Percentiles rank a stretch among this genome's conserved stretches.
These are phyloP conservation scores for Pyrenochaeta sp. DNA, from an alignment of 2,329 filamentous ascomycete species.

Conservation along the genomic window DNA sequence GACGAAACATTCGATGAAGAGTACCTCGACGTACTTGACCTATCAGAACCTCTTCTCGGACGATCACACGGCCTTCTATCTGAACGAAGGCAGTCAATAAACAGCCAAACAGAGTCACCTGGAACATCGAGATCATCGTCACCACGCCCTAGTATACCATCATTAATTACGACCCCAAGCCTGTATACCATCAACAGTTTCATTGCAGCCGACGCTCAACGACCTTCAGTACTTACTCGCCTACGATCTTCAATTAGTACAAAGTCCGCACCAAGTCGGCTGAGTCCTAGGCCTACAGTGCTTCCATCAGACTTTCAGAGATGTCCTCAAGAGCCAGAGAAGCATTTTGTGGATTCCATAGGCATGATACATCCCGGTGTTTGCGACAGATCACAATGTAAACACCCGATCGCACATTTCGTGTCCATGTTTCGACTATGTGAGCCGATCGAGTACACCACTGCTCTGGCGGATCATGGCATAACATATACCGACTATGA, in stretches of 20 bases:
- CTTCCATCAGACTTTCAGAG: conserved; percentile 21
- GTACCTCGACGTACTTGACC: not conserved
- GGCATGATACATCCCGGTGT: conserved; percentile 36
- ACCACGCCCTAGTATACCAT: conserved; percentile 7
- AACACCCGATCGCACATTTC: conserved; percentile 24
- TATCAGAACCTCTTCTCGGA: not conserved
- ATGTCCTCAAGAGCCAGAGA: conserved; percentile 28
- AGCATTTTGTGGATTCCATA: conserved; percentile 34
- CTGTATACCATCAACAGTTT: conserved; percentile 14
- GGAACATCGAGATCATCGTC: conserved; percentile 1
- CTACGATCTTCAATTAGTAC: conserved; percentile 22
- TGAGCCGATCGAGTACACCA: conserved; percentile 36
- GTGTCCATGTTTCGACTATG: conserved; percentile 32
- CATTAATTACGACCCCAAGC: conserved; percentile 14
- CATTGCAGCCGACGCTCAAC: conserved; percentile 1
- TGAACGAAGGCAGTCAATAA: conserved; percentile 1
- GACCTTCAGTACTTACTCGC: conserved; percentile 23
- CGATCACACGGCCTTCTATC: not conserved
- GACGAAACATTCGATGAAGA: not conserved
- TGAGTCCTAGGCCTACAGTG: conserved; percentile 1
- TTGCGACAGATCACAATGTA: conserved; percentile 24
- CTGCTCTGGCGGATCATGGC: conserved; percentile 33
- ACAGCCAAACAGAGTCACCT: conserved; percentile 2
- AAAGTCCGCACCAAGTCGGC: not conserved
- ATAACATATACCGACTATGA: conserved; percentile 31